Evolutionary conservation across 1,284 basidiomycete species (phyloP).

Genomic region (Pseudozyma hubeiensis): DNA sequence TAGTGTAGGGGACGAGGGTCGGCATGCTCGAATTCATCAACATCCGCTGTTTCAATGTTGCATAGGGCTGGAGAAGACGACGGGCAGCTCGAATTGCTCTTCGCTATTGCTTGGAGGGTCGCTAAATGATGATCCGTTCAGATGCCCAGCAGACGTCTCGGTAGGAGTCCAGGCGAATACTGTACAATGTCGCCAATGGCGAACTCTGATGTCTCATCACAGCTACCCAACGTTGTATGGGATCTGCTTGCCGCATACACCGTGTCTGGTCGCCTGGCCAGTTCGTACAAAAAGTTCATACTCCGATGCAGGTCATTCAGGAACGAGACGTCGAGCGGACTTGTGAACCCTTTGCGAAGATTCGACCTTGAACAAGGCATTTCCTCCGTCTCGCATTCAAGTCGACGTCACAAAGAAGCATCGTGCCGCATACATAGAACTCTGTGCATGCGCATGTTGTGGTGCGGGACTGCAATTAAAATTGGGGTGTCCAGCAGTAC

Average conservation of each 20-base stretch:
- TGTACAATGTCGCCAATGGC: constrained; percentile 6
- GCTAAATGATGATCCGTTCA: neutral
- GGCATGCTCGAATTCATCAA: too few species aligned
- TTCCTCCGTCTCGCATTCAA: too few species aligned
- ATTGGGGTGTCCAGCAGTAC: too few species aligned
- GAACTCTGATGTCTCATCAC: constrained; percentile 9
- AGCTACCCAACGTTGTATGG: neutral
- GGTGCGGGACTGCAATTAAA: too few species aligned
- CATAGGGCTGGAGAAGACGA: too few species aligned
- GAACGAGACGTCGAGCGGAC: constrained; percentile 1
- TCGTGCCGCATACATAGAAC: neutral
- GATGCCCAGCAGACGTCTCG: neutral
- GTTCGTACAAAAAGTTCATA: neutral
- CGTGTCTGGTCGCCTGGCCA: neutral
- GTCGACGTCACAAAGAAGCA: neutral
- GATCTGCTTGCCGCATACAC: neutral
- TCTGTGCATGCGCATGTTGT: neutral
- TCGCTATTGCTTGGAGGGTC: too few species aligned
- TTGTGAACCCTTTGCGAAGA: neutral
- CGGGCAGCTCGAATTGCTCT: too few species aligned
- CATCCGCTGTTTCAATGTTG: too few species aligned
- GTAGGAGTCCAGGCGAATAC: too few species aligned
- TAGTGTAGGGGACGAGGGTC: too few species aligned
- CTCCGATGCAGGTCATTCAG: constrained; percentile 15
- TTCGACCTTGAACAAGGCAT: too few species aligned